A percentile compares a stretch with the other conserved stretches of the same genome.
Conservation (phyloP, 352 stramenopile species). For the Globisporangium recalcitrans region DNA sequence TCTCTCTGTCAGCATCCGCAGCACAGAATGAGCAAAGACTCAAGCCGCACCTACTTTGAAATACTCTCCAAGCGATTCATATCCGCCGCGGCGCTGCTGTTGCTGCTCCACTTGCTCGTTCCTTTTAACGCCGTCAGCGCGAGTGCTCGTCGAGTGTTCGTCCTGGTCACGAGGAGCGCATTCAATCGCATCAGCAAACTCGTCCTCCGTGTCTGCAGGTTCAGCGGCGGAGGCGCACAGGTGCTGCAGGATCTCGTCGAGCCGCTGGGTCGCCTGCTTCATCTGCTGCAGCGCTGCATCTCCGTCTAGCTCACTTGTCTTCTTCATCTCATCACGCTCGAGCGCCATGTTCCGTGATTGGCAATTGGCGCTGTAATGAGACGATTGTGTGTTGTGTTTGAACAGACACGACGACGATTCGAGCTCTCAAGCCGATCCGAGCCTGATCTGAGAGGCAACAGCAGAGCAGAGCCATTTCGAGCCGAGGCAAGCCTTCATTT, state of each 20-base stretch:
- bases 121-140: too few relatives aligned
- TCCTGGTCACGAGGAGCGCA: neutral
- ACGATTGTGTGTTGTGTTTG: too few relatives aligned
- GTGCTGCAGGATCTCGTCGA: slow-evolving; percentile 51
- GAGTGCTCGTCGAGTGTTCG: too few relatives aligned
- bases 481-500: neutral
- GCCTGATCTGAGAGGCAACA: too few relatives aligned
- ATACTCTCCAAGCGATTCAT: neutral
- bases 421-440: neutral
- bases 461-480: neutral
- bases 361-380: too few relatives aligned
- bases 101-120: neutral
- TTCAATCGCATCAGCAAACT: slow-evolving; percentile 8
- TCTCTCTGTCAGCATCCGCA: too few relatives aligned
- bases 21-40: neutral
- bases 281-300: slow-evolving; percentile 20
- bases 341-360: neutral
- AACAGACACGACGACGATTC: slow-evolving; percentile 1
- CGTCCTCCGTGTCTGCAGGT: neutral
- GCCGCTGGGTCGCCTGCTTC: slow-evolving; percentile 21
- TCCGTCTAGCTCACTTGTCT: neutral
- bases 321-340: neutral
- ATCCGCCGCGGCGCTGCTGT: neutral
- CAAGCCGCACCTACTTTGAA: slow-evolving; percentile 1
- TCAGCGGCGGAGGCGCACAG: slow-evolving; percentile 19